Evolutionary conservation across 1,139 yeast genomes (phyloP).

Genomic region (Geotrichum reessii): DNA sequence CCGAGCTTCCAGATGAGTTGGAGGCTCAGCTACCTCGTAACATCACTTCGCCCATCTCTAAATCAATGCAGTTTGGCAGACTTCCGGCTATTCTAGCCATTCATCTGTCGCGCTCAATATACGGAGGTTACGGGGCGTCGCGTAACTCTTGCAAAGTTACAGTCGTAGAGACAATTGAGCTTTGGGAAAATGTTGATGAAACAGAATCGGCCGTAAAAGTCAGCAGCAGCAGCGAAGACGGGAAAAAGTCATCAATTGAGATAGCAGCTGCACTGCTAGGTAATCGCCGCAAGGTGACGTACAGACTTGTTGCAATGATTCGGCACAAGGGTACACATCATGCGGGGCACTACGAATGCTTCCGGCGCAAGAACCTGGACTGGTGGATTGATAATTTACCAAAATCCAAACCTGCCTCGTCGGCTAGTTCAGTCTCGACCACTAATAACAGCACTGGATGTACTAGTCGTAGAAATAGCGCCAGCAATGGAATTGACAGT

Average conservation of each 20-base stretch:
- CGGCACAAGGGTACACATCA: constrained; percentile 86
- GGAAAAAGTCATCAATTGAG: constrained; percentile 21
- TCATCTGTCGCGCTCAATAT: constrained; percentile 79
- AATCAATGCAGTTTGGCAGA: constrained; percentile 53
- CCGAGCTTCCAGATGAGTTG: constrained; percentile 31
- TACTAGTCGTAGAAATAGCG: too few relatives aligned
- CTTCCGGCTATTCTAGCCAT: constrained; percentile 69
- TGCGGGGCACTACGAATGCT: constrained; percentile 64
- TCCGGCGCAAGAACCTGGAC: constrained; percentile 31
- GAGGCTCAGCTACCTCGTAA: constrained; percentile 38
- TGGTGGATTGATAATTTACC: constrained; percentile 26
- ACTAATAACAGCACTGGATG: background rate
- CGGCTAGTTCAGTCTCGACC: background rate
- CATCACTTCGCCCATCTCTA: constrained; percentile 59
- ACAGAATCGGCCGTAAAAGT: constrained; percentile 33
- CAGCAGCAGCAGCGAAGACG: constrained; percentile 30
- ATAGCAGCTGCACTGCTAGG: constrained; percentile 8
- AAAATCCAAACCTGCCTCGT: background rate
- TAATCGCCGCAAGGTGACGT: constrained; percentile 31
- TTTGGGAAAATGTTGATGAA: constrained; percentile 30
- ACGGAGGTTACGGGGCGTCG: constrained; percentile 60
- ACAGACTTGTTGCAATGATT: constrained; percentile 63
- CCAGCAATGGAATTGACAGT: background rate
- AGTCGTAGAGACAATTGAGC: constrained; percentile 53
- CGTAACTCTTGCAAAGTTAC: constrained; percentile 72